These are phyloP conservation scores for Maudiozyma humilis DNA, from an alignment of 1,139 yeast genomes.

Conservation along the genomic window DNA sequence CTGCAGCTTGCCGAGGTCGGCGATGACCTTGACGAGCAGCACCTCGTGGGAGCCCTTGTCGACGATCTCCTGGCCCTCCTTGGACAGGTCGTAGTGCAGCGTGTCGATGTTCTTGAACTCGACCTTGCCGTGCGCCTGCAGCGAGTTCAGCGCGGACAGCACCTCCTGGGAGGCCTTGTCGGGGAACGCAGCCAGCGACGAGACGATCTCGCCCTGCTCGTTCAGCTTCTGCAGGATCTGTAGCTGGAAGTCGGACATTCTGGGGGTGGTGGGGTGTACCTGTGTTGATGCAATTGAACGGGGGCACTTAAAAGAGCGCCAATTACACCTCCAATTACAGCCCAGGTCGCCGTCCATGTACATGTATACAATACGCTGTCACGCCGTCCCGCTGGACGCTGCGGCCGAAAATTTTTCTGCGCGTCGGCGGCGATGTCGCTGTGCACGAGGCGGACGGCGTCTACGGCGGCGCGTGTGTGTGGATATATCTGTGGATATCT, in stretches of 20 bases:
- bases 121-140: conserved; percentile 79
- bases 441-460: no score
- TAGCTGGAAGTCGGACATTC: conserved; percentile 36
- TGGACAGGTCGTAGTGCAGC: conserved; percentile 67
- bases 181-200: conserved; percentile 55
- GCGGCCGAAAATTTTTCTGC: no score
- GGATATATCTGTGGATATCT: no score
- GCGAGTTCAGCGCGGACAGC: conserved; percentile 75
- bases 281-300: not conserved
- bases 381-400: no score
- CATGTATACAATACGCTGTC: no score
- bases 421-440: no score
- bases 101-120: conserved; percentile 64
- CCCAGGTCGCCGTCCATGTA: no score
- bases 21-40: conserved; percentile 69
- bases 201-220: conserved; percentile 50
- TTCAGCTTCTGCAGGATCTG: conserved; percentile 55
- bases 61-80: conserved; percentile 76
- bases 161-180: conserved; percentile 44
- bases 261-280: not conserved
- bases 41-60: conserved; percentile 83
- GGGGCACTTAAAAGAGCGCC: no score
- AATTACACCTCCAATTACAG: no score
- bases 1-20: conserved; percentile 69
- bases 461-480: no score